These are phyloP conservation scores for Cystoderma amianthinum DNA, from an alignment of 768 basidiomycete species.

Conservation along the genomic window DNA sequence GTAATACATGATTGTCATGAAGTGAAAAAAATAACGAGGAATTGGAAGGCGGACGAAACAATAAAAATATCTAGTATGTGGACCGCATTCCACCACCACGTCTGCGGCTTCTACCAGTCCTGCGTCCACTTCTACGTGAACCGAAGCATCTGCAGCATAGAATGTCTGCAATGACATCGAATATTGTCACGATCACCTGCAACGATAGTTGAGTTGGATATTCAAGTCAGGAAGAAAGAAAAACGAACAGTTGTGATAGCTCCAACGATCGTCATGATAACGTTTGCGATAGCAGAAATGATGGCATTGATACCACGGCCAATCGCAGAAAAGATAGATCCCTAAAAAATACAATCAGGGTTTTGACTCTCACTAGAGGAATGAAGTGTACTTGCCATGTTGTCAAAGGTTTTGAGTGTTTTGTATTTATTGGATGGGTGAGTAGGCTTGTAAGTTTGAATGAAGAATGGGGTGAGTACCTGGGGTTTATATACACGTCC, in stretches of 20 bases:
- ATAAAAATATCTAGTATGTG: too few species aligned
- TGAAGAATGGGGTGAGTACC: too few species aligned
- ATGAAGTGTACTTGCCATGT: too few species aligned
- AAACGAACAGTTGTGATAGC: constrained; percentile 51
- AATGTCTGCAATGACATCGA: constrained; percentile 52
- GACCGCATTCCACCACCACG: too few species aligned
- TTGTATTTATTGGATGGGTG: constrained; percentile 1
- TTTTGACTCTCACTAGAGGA: too few species aligned
- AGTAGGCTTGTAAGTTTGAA: too few species aligned
- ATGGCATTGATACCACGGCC: constrained; percentile 52
- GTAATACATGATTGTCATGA: too few species aligned
- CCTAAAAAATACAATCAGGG: constrained; percentile 30
- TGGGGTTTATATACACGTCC: too few species aligned
- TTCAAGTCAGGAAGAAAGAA: background rate
- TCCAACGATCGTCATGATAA: constrained; percentile 54
- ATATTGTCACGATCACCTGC: constrained; percentile 62
- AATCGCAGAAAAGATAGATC: constrained; percentile 60
- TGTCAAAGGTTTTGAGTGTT: constrained; percentile 1
- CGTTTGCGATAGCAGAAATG: constrained; percentile 50
- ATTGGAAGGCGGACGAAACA: too few species aligned
- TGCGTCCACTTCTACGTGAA: constrained; percentile 13
- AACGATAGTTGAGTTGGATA: background rate
- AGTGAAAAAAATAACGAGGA: too few species aligned
- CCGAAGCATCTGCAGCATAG: constrained; percentile 45
- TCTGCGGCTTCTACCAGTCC: background rate